phyloP scores from a whole-genome alignment of 495 filamentous ascomycete genomes.

The Tuber borchii region DNA sequence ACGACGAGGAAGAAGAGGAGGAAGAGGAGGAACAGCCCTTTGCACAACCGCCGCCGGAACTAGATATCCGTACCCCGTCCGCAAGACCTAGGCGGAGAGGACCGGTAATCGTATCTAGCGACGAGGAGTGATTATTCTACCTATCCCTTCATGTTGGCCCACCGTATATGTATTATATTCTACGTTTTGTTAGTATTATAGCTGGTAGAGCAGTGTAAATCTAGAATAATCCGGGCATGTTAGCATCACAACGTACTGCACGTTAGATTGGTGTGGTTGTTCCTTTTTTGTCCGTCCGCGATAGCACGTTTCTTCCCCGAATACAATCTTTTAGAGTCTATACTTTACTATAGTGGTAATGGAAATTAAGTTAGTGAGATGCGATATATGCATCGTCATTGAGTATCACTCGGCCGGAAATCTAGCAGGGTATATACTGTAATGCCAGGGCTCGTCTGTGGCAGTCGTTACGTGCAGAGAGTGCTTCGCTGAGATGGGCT shows the following conservation, averaged over 20 bases:
- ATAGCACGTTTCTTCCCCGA: background rate
- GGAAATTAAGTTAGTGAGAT: too few species aligned
- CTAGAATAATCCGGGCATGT: background rate
- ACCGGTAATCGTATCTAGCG: conserved; percentile 33
- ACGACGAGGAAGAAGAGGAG: conserved; percentile 22
- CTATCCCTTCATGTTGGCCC: background rate
- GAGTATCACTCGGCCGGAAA: background rate
- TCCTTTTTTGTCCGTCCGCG: background rate
- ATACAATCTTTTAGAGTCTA: background rate
- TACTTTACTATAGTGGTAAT: background rate
- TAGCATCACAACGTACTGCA: background rate
- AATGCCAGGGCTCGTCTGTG: background rate
- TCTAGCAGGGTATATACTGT: background rate
- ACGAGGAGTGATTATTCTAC: conserved; percentile 20
- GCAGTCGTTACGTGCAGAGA: too few species aligned
- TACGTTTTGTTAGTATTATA: background rate
- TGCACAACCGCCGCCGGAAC: conserved; percentile 4
- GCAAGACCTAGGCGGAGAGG: conserved; percentile 28
- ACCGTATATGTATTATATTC: background rate
- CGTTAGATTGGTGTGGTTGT: background rate
- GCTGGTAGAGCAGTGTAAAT: background rate
- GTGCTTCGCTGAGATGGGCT: too few species aligned
- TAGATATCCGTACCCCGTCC: background rate
- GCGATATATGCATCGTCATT: background rate
- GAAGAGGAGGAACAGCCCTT: conserved; percentile 16